Percentiles rank a stretch among this genome's conserved stretches.
Conservation (phyloP, 441 rosid species). For the Erodium texanum region DNA sequence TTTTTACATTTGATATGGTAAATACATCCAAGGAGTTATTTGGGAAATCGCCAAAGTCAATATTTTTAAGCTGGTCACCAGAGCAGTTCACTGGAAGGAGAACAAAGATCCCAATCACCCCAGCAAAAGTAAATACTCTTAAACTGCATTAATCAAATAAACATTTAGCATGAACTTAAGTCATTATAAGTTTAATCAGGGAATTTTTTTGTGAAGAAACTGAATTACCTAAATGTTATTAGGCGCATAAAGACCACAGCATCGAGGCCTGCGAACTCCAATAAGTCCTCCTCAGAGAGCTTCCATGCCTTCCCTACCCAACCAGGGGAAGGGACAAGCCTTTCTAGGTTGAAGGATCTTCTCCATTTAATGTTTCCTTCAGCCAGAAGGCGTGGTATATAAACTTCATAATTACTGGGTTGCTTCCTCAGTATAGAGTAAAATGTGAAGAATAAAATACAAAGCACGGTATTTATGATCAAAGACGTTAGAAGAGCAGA, state of each 20-base stretch:
- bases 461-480: slow-evolving; percentile 74
- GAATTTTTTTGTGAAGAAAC: background rate
- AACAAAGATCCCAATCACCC: slow-evolving; percentile 72
- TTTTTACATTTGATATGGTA: slow-evolving; percentile 68
- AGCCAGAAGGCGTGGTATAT: slow-evolving; percentile 60
- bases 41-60: slow-evolving; percentile 59
- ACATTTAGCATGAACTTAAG: slow-evolving; percentile 13
- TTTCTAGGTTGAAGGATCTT: slow-evolving; percentile 55
- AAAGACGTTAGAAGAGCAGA: slow-evolving; percentile 91
- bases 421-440: slow-evolving; percentile 81
- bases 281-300: slow-evolving; percentile 55
- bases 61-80: slow-evolving; percentile 52
- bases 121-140: slow-evolving; percentile 78
- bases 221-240: slow-evolving; percentile 65
- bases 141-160: slow-evolving; percentile 50
- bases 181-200: slow-evolving; percentile 5
- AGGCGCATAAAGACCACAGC: slow-evolving; percentile 74
- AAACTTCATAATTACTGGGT: slow-evolving; percentile 60
- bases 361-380: slow-evolving; percentile 49
- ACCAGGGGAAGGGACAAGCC: slow-evolving; percentile 69
- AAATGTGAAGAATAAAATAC: slow-evolving; percentile 54
- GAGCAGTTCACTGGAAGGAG: slow-evolving; percentile 80
- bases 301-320: slow-evolving; percentile 76
- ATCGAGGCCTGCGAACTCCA: slow-evolving; percentile 62
- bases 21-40: slow-evolving; percentile 75